These are phyloP conservation scores for Penicillium ochrochloron DNA, from an alignment of 495 filamentous ascomycete genomes.

Conservation along the genomic window DNA sequence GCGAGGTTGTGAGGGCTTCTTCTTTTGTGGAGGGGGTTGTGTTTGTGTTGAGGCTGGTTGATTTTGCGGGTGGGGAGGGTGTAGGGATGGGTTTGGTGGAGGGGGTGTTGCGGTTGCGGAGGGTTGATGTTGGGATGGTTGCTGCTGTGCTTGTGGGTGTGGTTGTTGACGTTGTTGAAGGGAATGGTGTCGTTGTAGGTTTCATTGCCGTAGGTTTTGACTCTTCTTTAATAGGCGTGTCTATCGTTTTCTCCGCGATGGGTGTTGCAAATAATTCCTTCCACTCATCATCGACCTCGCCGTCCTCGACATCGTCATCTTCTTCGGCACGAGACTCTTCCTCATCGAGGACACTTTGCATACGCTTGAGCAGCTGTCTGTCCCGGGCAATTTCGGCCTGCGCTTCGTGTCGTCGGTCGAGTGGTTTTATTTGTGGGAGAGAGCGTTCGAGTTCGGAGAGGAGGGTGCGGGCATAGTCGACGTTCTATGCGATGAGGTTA, in stretches of 20 bases:
- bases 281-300: slow-evolving; percentile 41
- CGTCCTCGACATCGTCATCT: slow-evolving; percentile 37
- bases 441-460: slow-evolving; percentile 80
- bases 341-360: slow-evolving; percentile 64
- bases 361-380: slow-evolving; percentile 64
- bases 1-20: slow-evolving; percentile 71
- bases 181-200: slow-evolving; percentile 16
- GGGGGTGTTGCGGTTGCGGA: slow-evolving; percentile 39
- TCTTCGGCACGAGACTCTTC: slow-evolving; percentile 33
- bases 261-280: slow-evolving; percentile 43
- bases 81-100: slow-evolving; percentile 19
- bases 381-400: slow-evolving; percentile 70
- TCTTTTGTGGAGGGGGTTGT: slow-evolving; percentile 53
- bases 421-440: slow-evolving; percentile 64
- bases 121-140: slow-evolving; percentile 20
- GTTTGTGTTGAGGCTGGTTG: slow-evolving; percentile 30
- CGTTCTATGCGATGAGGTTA: slow-evolving; percentile 56
- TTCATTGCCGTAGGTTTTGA: slow-evolving; percentile 13
- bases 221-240: neutral
- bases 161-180: slow-evolving; percentile 17
- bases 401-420: slow-evolving; percentile 64
- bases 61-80: slow-evolving; percentile 22
- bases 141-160: slow-evolving; percentile 16
- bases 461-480: slow-evolving; percentile 77
- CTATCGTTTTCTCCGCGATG: slow-evolving; percentile 1